Evolutionary conservation across 2,329 filamentous ascomycete species (phyloP), one percentile per base, ranked within the genome.

Genomic region (Cladorrhinum sp.): DNA sequence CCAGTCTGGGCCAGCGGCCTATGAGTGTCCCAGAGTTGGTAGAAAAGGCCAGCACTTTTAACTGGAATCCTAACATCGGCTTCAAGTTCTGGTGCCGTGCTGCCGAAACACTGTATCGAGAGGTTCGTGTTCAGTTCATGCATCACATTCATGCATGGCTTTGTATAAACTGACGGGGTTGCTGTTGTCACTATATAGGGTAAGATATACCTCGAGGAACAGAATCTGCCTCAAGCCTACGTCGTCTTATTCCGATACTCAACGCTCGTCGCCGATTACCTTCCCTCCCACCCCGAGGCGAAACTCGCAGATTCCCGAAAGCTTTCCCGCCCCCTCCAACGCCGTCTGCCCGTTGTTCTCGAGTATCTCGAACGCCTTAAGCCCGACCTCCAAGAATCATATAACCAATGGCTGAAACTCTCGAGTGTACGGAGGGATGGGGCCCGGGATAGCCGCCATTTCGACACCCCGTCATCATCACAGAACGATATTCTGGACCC

Each of bases 211-310:
- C 83, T 95, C 69, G 83, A 84, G 48, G 93, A 98, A 74, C 88
- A 89, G 69, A 93, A 97, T 75, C 86, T 92, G 65, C 86, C 92
- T 68, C 89, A 95, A 71, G 91, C 93, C 3, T 99, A 96, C 74
- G 83, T 97, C 58, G 86, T 98, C 61, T 84, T 96, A n/a, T 91
- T 95, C 72, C 87, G 95, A 67, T 92, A 96, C 76, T 92, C 92
- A 9, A 83, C 88, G 57, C 85, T 99, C n/a, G 85, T 96, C 23
- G 78, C 96, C 25, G 84, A 91, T 6, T 83, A 89, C 57, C 80
- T 99, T 8, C 81, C 85, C 0, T 82, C 78, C 1, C 95, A 98
- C 68, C 92, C 93, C 1, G 86, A 95, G 59, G 85, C 85, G 50
- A 88, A 84, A 66, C 82, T 85, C 7, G 81, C 85, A 9, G 85